phyloP scores from a whole-genome alignment of 495 filamentous ascomycete genomes.

The Tuber magnatum region DNA sequence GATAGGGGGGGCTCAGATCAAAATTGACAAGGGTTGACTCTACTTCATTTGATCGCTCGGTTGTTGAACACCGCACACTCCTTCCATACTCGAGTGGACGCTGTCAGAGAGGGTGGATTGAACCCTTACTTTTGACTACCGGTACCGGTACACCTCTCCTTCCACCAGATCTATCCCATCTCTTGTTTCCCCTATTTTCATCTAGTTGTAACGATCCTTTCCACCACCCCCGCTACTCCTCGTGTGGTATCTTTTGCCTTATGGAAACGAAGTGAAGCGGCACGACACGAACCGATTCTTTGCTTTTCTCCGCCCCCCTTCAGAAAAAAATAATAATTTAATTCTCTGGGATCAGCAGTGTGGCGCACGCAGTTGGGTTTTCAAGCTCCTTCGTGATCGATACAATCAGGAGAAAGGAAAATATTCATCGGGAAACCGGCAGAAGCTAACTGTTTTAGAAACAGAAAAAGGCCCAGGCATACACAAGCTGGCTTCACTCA shows the following conservation, averaged over 20 bases:
- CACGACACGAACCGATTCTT: background rate
- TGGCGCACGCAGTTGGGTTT: background rate
- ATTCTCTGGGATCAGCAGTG: background rate
- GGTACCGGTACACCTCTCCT: background rate
- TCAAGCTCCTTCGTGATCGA: background rate
- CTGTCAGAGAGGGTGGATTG: background rate
- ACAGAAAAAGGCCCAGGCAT: background rate
- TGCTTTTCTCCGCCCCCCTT: background rate
- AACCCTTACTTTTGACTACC: background rate
- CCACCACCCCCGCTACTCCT: background rate
- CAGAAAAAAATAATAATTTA: no score
- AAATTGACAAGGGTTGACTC: constrained; percentile 5
- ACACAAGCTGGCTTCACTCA: constrained; percentile 1
- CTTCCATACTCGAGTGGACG: background rate
- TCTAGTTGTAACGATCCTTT: background rate
- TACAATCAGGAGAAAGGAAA: background rate
- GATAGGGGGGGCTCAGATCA: constrained; percentile 24
- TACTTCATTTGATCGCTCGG: background rate
- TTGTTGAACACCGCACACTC: background rate
- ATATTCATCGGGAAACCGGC: background rate
- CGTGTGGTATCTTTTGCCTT: background rate
- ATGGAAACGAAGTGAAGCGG: background rate
- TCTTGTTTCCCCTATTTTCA: background rate
- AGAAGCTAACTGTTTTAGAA: background rate
- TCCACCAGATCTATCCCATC: background rate